Percentiles rank a stretch among this genome's conserved stretches.
Evolutionary conservation across 1,284 basidiomycete genomes (phyloP).

Genomic region (Hypsizygus ulmarius): DNA sequence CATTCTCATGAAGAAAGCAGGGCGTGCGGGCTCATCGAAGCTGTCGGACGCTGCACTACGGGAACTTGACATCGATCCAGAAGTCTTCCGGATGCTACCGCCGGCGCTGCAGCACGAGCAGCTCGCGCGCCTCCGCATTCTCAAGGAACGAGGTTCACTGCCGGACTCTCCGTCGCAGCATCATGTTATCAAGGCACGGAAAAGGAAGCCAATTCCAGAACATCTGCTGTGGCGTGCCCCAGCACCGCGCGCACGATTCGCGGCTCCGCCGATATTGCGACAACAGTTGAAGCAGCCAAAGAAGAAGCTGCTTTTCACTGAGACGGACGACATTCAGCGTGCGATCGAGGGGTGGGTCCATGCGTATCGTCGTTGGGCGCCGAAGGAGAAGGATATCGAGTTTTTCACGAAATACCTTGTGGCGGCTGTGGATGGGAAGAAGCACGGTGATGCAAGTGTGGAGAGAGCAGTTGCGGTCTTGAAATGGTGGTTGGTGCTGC

Average conservation of each 20-base stretch:
- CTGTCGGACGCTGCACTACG: slow-evolving; percentile 51
- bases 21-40: slow-evolving; percentile 21
- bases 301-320: slow-evolving; percentile 54
- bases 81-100: slow-evolving; percentile 67
- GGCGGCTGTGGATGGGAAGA: slow-evolving; percentile 52
- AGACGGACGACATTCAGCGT: slow-evolving; percentile 64
- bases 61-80: slow-evolving; percentile 67
- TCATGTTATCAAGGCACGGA: slow-evolving; percentile 53
- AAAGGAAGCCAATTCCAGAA: slow-evolving; percentile 35
- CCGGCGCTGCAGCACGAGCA: slow-evolving; percentile 71
- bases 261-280: slow-evolving; percentile 48
- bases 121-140: slow-evolving; percentile 52
- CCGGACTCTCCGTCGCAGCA: slow-evolving; percentile 39
- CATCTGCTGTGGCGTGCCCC: slow-evolving; percentile 42
- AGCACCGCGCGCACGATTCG: slow-evolving; percentile 49
- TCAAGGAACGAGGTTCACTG: slow-evolving; percentile 42
- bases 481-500: slow-evolving; percentile 75
- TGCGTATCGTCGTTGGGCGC: slow-evolving; percentile 52
- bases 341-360: slow-evolving; percentile 75
- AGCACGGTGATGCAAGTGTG: slow-evolving; percentile 57
- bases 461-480: slow-evolving; percentile 68
- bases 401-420: slow-evolving; percentile 70
- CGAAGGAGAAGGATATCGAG: slow-evolving; percentile 67
- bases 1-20: slow-evolving; percentile 22
- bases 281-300: slow-evolving; percentile 50